Base-by-base conservation (phyloP, 2,329 filamentous ascomycete species). In the Colletotrichum destructivum region DNA sequence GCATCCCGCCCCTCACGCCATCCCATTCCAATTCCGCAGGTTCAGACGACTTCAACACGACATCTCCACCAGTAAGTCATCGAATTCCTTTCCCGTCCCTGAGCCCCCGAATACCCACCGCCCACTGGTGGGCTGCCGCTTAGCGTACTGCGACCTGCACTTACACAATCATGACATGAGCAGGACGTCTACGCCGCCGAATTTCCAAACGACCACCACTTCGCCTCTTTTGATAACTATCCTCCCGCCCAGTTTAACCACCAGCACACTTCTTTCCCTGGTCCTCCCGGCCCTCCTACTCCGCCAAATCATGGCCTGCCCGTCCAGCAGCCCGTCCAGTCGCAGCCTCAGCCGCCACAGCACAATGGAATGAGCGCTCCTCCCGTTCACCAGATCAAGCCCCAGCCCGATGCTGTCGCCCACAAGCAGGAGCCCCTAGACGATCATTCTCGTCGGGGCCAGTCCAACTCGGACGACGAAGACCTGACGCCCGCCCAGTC, bases 401-500 rank as follows among this genome's bases (percentile, higher is more conserved):
- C 75, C 16, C 73, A 74, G 44, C 56, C 65, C 49, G 54, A 72
- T 52, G 23, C 40, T 52, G 63, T 71, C 42, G 72, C 70, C 16
- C 60, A 69, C 68, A 85, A 86, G 74, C 72, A 78, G 49, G 87
- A 88, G 57, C 76, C 79, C 12, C 67, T 76, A 46, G 84, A 83
- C 46, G 83, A 84, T 44, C 77, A 76, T 66, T 63, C 61, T n/a
- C 78, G 78, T 42, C 79, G 78, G 49, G 80, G 77, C 31, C 86
- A 84, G 21, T 86, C 85, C 21, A 88, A 88, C 77, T 89, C 89
- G 47, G 88, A 89, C 13, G 88, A 88, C 38, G 88, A 88, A 56
- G 82, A 86, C 62, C 66, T 89, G 77, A 90, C 87, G 26, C 88
- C 88, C 0, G 88, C 88, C 7, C 88, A 90, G 77, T 88, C 87